Conservation (phyloP, 768 basidiomycete genomes). For the Kwoniella sp. region DNA sequence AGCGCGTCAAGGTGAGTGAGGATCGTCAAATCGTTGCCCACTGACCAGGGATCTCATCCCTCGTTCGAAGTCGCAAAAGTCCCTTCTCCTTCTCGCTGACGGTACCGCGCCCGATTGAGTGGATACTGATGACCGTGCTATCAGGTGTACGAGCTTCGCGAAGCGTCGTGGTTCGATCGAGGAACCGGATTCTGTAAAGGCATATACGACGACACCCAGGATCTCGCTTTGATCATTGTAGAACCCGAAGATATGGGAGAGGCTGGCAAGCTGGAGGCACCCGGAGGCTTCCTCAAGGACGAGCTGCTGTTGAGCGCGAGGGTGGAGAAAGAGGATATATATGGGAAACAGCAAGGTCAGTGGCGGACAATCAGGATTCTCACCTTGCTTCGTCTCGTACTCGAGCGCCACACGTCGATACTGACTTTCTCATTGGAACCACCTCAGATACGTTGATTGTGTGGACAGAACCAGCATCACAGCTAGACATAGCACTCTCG, state of each 20-base stretch:
- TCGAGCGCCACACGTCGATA: neutral
- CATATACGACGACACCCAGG: conserved; percentile 61
- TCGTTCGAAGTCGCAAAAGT: too few species aligned
- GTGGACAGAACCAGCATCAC: conserved; percentile 89
- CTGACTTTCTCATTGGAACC: conserved; percentile 13
- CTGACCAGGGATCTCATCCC: too few species aligned
- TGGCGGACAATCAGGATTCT: neutral
- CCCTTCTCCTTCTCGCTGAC: neutral
- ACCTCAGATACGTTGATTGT: conserved; percentile 91
- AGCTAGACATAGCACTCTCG: conserved; percentile 91
- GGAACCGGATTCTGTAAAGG: conserved; percentile 97
- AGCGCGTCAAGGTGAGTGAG: conserved; percentile 45
- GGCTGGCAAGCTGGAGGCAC: conserved; percentile 36
- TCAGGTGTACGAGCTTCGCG: conserved; percentile 92
- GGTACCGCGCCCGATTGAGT: neutral
- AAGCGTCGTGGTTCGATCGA: conserved; percentile 88
- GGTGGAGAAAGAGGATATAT: conserved; percentile 52
- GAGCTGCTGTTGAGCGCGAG: conserved; percentile 66
- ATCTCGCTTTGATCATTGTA: conserved; percentile 55
- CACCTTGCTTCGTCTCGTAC: too few species aligned
- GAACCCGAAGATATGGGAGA: conserved; percentile 47
- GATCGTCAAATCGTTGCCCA: neutral
- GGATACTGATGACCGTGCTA: conserved; percentile 7
- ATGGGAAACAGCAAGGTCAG: conserved; percentile 58
- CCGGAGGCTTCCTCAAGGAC: conserved; percentile 51